Evolutionary conservation across 768 basidiomycete species (phyloP).

Genomic region (Suillus bovinus): DNA sequence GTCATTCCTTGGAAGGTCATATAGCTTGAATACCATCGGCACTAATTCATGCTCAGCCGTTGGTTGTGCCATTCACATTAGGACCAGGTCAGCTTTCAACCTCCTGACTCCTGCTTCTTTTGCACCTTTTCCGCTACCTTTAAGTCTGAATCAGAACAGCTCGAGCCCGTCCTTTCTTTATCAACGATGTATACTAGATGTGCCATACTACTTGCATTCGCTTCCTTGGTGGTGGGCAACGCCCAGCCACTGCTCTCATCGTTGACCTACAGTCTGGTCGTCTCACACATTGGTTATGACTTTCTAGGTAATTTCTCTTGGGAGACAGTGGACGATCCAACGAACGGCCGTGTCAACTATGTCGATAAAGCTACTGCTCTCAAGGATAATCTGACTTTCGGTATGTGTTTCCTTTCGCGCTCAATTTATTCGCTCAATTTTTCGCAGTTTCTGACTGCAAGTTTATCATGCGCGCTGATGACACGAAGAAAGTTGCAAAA

Average conservation of each 20-base stretch:
- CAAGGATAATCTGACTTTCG: conserved; percentile 45
- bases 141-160: conserved; percentile 1
- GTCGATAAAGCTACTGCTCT: conserved; percentile 45
- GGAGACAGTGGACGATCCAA: conserved; percentile 57
- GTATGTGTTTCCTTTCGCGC: conserved; percentile 28
- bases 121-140: not conserved
- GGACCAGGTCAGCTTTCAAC: not conserved
- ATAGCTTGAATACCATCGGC: not conserved
- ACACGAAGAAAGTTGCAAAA: conserved; percentile 34
- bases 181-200: not conserved
- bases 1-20: not conserved
- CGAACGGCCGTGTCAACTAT: conserved; percentile 65
- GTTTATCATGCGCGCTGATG: conserved; percentile 62
- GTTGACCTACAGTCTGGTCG: conserved; percentile 7
- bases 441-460: conserved; percentile 20
- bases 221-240: not conserved
- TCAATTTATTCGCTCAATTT: not conserved
- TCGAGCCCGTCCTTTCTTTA: not conserved
- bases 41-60: not conserved
- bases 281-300: conserved; percentile 32
- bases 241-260: conserved; percentile 6
- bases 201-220: not conserved
- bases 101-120: not conserved
- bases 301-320: conserved; percentile 52
- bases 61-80: not conserved